A percentile compares a stretch with the other conserved stretches of the same genome.
Conservation (phyloP, 2,329 filamentous ascomycete genomes). For the Arthrobotrys sinensis region DNA sequence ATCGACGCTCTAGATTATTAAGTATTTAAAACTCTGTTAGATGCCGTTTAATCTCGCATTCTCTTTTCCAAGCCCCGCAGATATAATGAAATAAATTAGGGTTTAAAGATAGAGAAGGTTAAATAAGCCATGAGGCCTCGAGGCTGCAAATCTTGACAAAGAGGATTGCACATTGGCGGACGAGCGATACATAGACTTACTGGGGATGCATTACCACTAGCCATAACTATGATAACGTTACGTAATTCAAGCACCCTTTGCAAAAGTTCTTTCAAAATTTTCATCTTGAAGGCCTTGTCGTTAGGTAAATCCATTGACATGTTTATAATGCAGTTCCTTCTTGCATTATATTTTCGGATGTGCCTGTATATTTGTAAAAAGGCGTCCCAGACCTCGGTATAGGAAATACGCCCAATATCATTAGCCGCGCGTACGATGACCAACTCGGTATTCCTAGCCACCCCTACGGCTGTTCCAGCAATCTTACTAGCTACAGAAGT, state of each 20-base stretch:
- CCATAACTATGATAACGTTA: background rate
- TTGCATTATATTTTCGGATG: background rate
- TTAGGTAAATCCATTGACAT: background rate
- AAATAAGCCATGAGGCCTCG: too few relatives aligned
- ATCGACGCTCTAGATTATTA: too few relatives aligned
- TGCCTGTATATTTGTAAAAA: background rate
- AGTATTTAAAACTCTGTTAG: too few relatives aligned
- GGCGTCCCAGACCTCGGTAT: background rate
- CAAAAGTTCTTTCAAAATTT: background rate
- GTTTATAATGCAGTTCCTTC: background rate
- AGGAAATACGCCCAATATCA: background rate
- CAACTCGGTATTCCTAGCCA: too few relatives aligned
- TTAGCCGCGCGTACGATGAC: background rate
- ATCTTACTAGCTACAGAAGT: background rate
- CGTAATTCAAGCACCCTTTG: background rate
- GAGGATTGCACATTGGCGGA: too few relatives aligned
- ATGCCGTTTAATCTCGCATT: too few relatives aligned
- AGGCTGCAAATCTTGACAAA: too few relatives aligned
- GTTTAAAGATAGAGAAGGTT: too few relatives aligned
- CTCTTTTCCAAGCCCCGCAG: too few relatives aligned
- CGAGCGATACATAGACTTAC: too few relatives aligned
- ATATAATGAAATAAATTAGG: too few relatives aligned
- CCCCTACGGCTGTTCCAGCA: background rate
- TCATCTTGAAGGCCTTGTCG: background rate
- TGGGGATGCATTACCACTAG: too few relatives aligned